Percentiles rank a stretch among this genome's conserved stretches.
Evolutionary conservation across 208 protist genomes (phyloP).

Genomic region (Leptomonas seymouri): DNA sequence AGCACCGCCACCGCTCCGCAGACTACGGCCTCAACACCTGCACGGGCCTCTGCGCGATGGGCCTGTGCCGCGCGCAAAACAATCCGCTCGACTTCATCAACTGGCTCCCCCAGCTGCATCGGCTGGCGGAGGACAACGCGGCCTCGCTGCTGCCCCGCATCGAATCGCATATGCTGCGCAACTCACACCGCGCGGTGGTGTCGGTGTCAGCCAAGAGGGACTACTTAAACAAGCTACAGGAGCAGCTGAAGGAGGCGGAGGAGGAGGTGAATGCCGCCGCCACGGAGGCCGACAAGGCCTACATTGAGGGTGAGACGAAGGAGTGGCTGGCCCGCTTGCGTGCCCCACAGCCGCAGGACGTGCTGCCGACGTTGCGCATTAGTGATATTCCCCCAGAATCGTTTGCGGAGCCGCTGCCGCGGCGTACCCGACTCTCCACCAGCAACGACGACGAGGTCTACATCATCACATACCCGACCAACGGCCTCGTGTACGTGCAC

Average conservation of each 20-base stretch:
- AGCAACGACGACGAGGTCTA: slow-evolving; percentile 30
- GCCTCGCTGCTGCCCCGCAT: slow-evolving; percentile 71
- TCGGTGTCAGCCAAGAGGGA: slow-evolving; percentile 73
- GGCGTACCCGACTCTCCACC: slow-evolving; percentile 20
- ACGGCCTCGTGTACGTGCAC: slow-evolving; percentile 92
- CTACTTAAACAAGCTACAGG: slow-evolving; percentile 66
- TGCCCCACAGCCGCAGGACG: slow-evolving; percentile 60
- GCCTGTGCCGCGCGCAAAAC: slow-evolving; percentile 70
- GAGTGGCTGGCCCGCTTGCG: slow-evolving; percentile 71
- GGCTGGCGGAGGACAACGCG: slow-evolving; percentile 58
- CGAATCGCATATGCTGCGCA: slow-evolving; percentile 66
- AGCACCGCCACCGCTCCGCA: slow-evolving; percentile 86
- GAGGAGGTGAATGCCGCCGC: slow-evolving; percentile 55
- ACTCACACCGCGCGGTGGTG: slow-evolving; percentile 66
- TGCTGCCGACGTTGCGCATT: slow-evolving; percentile 82
- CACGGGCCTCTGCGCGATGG: slow-evolving; percentile 72
- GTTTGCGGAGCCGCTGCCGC: slow-evolving; percentile 79
- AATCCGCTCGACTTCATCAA: slow-evolving; percentile 86
- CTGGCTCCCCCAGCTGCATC: slow-evolving; percentile 81
- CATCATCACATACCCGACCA: slow-evolving; percentile 78
- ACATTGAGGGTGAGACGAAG: slow-evolving; percentile 61
- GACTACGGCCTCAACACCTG: slow-evolving; percentile 88
- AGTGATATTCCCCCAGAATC: slow-evolving; percentile 76
- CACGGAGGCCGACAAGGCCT: slow-evolving; percentile 58
- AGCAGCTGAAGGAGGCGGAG: slow-evolving; percentile 59